Base-by-base conservation (phyloP, 1,284 basidiomycete species). In the Sanghuangporus weigelae region DNA sequence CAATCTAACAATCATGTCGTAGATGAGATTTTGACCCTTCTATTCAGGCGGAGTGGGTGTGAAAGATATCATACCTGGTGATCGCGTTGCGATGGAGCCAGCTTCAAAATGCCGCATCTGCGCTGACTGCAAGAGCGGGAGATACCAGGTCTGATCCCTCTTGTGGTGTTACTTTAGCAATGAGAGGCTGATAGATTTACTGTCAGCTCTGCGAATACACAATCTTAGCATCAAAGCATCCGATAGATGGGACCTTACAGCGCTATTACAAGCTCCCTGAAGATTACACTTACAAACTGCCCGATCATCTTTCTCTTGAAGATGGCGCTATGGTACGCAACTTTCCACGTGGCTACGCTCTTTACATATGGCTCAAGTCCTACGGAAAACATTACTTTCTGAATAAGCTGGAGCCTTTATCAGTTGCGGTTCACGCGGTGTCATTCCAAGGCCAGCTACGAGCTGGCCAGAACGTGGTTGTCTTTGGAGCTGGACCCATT, bases 401-500 rank as follows among this genome's bases (percentile, higher is more conserved):
- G 2, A 2, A 8, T 35, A 23, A 92, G 90, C 95, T 98, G 81
- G 96, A 98, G 75, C 96, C 96, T 7, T 84, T 98, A 50, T 86
- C 93, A 16, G 96, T 98, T 39, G 96, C 87, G 6, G 85, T 97
- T 14, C 95, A 98, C 75, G 89, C 92, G 1, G 89, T 97, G 35
- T 84, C 86, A 51, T 91, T 83, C 69, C 80, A 95, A 46, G 95
- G 89, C 23, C 77, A 82, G 44, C 81, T 97, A 73, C 84, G 83
- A 59, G 79, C 90, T 36, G 85, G 85, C 71, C 85, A 92, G 73
- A 85, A 84, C 50, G 84, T 95, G 66, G 85, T 84, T 31, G 79
- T 98, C 63, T 95, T 96, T 69, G 89, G 89, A 26, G 96, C 95
- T 64, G 96, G 96, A 1, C 96, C 96, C 7, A 92, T 98, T 67